Evolutionary conservation across 2,329 filamentous ascomycete genomes (phyloP).

Genomic region (Ascosphaera aggregata): DNA sequence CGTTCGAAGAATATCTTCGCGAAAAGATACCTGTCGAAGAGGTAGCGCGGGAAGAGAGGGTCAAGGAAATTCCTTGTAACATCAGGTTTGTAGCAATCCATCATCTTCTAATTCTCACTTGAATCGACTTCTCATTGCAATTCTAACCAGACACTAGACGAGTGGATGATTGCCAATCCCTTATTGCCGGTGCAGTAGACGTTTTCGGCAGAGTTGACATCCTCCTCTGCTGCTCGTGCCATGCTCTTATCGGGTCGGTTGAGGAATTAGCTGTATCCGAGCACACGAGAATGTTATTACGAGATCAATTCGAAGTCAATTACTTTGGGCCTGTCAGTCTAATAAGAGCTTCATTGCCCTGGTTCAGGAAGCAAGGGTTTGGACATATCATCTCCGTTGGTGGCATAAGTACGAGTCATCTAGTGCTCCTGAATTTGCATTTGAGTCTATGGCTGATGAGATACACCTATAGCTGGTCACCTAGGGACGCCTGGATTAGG

Average conservation of each 20-base stretch:
- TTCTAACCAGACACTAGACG: slow-evolving; percentile 20
- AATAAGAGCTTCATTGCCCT: slow-evolving; percentile 67
- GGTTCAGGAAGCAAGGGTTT: slow-evolving; percentile 54
- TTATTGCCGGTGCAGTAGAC: slow-evolving; percentile 65
- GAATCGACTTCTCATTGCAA: background rate
- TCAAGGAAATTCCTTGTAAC: background rate
- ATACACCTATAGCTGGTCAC: slow-evolving; percentile 37
- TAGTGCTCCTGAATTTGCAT: background rate
- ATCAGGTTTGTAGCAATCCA: background rate
- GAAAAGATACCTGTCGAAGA: background rate
- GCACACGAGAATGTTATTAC: slow-evolving; percentile 52
- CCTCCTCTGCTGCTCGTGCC: slow-evolving; percentile 67
- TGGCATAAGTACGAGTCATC: slow-evolving; percentile 37
- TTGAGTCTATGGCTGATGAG: background rate
- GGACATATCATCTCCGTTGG: slow-evolving; percentile 82
- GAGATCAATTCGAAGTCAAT: slow-evolving; percentile 81
- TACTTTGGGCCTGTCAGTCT: slow-evolving; percentile 95
- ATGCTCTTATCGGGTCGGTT: slow-evolving; percentile 74
- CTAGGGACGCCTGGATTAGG: slow-evolving; percentile 79
- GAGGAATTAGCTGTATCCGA: slow-evolving; percentile 63
- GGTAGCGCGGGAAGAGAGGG: background rate
- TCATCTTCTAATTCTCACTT: background rate
- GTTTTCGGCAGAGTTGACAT: slow-evolving; percentile 78
- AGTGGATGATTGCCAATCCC: slow-evolving; percentile 52
- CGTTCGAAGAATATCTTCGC: background rate